Evolutionary conservation across 306 rosid species (phyloP).

Genomic region (Vicia faba): DNA sequence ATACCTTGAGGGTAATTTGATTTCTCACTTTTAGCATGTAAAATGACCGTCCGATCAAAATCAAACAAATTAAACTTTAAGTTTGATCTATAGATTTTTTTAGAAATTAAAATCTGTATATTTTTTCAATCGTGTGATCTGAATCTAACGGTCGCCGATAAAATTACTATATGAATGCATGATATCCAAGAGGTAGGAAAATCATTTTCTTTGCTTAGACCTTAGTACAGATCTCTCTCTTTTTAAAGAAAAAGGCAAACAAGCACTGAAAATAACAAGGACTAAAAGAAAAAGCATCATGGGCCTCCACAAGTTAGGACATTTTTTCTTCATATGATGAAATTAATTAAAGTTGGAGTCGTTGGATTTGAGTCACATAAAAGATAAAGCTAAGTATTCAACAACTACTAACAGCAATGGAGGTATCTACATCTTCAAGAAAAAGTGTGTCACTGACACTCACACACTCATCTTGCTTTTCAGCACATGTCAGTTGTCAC

Average conservation of each 20-base stretch:
- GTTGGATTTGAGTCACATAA: slow-evolving; percentile 37
- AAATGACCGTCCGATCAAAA: background rate
- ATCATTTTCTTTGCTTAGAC: background rate
- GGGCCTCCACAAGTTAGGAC: slow-evolving; percentile 35
- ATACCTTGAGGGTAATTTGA: background rate
- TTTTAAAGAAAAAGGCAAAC: slow-evolving; percentile 29
- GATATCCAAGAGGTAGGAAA: background rate
- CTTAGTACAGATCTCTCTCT: background rate
- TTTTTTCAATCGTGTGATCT: background rate
- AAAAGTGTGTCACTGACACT: slow-evolving; percentile 39
- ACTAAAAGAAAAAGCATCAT: slow-evolving; percentile 40
- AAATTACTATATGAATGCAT: background rate
- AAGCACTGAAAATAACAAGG: slow-evolving; percentile 54
- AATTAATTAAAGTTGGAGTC: slow-evolving; percentile 28
- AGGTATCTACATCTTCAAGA: slow-evolving; percentile 40
- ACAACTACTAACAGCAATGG: slow-evolving; percentile 16
- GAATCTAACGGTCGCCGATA: background rate
- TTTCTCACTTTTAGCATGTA: background rate
- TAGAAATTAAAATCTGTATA: too few species aligned
- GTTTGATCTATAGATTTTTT: background rate
- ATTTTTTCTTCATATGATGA: background rate
- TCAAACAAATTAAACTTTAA: background rate
- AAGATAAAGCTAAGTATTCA: slow-evolving; percentile 8
- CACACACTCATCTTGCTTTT: slow-evolving; percentile 33
- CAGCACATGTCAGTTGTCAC: slow-evolving; percentile 19